A percentile compares a stretch with the other conserved stretches of the same genome.
phyloP scores from a whole-genome alignment of 2,329 filamentous ascomycete genomes.

The Alternaria panax region DNA sequence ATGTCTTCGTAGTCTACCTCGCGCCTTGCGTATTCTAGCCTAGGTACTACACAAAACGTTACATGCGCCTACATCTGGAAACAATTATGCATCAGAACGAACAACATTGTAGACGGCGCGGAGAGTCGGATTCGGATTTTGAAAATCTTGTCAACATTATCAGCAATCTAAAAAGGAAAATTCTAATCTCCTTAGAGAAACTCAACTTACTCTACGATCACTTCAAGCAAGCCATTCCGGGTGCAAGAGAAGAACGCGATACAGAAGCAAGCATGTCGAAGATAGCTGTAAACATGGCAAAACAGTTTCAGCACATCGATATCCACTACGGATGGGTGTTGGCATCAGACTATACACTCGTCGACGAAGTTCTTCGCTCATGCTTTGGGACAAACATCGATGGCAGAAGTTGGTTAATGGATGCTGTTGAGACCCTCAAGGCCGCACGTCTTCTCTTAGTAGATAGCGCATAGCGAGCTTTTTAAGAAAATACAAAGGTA shows the following conservation, averaged over 20 bases:
- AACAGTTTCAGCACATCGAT: neutral
- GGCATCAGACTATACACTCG: conserved; percentile 6
- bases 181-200: neutral
- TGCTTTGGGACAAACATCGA: neutral
- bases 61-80: neutral
- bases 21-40: neutral
- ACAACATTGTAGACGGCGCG: neutral
- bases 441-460: neutral
- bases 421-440: neutral
- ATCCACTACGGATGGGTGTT: conserved; percentile 17
- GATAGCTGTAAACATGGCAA: neutral
- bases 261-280: neutral
- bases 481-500: neutral
- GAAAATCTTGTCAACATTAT: neutral
- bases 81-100: neutral
- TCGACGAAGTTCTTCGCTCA: neutral
- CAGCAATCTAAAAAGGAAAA: neutral
- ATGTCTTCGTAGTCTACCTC: neutral
- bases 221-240: neutral
- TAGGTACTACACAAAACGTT: neutral
- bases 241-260: neutral
- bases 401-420: conserved; percentile 1
- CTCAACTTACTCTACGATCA: neutral
- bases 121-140: neutral
- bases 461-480: neutral